A percentile compares a stretch with the other conserved stretches of the same genome.
Conservation (phyloP, 148 eudicot genomes). For the Camellia sinensis region DNA sequence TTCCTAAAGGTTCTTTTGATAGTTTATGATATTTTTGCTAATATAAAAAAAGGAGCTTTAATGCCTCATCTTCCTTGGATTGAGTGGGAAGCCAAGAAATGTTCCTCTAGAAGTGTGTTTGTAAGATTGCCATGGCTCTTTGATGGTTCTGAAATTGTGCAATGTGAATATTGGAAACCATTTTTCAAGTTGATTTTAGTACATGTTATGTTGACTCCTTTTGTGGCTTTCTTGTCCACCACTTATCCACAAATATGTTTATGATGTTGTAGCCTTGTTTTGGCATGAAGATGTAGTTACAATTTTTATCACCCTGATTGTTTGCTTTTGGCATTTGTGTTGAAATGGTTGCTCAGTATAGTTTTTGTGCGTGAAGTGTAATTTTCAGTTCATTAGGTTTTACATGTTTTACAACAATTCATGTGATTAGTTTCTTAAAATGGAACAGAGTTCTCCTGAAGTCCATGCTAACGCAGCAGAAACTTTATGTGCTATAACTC, state of each 20-base stretch:
- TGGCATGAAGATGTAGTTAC: conserved; percentile 10
- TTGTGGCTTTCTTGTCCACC: neutral
- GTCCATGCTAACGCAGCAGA: conserved; percentile 98
- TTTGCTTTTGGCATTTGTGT: neutral
- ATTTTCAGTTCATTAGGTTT: too few relatives aligned
- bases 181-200: neutral
- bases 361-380: too few relatives aligned
- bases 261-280: neutral
- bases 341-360: too few relatives aligned
- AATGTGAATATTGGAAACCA: neutral
- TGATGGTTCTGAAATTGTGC: neutral
- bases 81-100: neutral
- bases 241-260: neutral
- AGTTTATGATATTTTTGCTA: too few relatives aligned
- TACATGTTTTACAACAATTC: neutral
- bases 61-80: neutral
- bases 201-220: neutral
- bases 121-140: neutral
- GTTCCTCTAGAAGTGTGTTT: neutral
- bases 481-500: conserved; percentile 80
- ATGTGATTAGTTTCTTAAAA: conserved; percentile 14
- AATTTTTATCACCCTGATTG: neutral
- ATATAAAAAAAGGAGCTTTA: neutral
- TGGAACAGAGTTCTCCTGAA: conserved; percentile 77
- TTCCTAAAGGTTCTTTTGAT: too few relatives aligned